These are phyloP conservation scores for Sporobolomyces roseus DNA, from an alignment of 768 basidiomycete species.

Conservation along the genomic window DNA sequence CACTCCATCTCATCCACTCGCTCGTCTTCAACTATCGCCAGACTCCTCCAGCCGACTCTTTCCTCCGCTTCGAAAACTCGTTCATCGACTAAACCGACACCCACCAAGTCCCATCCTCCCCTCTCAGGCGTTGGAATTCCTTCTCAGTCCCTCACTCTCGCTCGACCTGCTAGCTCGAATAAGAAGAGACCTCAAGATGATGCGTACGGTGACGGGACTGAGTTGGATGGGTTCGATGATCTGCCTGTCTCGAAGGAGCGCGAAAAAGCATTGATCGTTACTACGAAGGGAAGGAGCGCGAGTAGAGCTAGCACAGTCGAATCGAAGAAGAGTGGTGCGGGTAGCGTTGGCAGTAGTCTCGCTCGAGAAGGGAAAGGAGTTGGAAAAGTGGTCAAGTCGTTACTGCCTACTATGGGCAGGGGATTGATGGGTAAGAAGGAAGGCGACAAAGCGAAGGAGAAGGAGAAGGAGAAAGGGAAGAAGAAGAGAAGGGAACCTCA, in stretches of 20 bases:
- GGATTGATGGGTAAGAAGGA: background rate
- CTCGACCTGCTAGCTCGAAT: background rate
- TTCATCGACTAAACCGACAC: background rate
- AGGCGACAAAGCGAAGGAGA: conserved; percentile 1
- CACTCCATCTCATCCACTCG: background rate
- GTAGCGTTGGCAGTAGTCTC: background rate
- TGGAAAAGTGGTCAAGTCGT: conserved; percentile 5
- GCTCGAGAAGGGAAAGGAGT: background rate
- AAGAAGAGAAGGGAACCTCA: conserved; percentile 65
- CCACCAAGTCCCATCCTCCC: background rate
- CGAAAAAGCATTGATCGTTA: conserved; percentile 28
- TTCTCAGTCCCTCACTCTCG: conserved; percentile 5
- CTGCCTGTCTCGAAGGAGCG: conserved; percentile 47
- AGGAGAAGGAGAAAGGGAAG: background rate
- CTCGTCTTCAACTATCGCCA: background rate
- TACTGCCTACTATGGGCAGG: background rate
- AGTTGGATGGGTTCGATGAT: conserved; percentile 53
- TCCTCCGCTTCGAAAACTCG: conserved; percentile 14
- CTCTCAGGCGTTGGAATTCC: background rate
- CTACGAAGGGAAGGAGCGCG: background rate
- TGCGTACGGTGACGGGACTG: conserved; percentile 51
- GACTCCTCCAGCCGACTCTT: conserved; percentile 20
- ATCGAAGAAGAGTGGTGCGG: background rate
- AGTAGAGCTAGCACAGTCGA: background rate
- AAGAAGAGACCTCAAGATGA: background rate